These are phyloP conservation scores for Ustilago xerochloae DNA, from an alignment of 1,284 basidiomycete species.

Conservation along the genomic window DNA sequence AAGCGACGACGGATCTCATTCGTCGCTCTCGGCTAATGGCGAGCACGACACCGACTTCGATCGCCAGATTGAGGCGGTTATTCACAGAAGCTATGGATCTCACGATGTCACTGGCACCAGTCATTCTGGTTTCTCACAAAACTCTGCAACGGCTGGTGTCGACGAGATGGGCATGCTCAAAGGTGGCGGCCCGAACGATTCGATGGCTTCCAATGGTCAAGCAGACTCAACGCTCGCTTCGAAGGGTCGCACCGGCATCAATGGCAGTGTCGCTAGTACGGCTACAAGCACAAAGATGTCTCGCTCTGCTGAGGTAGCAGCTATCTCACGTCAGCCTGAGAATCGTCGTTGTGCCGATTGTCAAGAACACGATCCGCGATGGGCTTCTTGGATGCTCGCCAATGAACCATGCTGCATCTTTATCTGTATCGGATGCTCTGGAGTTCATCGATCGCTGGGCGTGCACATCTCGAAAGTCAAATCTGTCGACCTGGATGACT, in stretches of 20 bases:
- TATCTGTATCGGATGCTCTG: slow-evolving; percentile 72
- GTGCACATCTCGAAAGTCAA: slow-evolving; percentile 72
- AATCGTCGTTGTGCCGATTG: slow-evolving; percentile 71
- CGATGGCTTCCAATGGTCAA: neutral
- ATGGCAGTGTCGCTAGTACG: slow-evolving; percentile 13
- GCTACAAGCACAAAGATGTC: slow-evolving; percentile 32
- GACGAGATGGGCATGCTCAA: slow-evolving; percentile 37
- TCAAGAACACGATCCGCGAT: slow-evolving; percentile 68
- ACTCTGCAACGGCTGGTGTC: slow-evolving; percentile 3
- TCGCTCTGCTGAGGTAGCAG: slow-evolving; percentile 60
- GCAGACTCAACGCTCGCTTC: slow-evolving; percentile 4
- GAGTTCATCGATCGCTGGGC: slow-evolving; percentile 71
- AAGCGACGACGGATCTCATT: slow-evolving; percentile 22
- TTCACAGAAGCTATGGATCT: slow-evolving; percentile 55
- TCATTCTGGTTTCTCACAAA: slow-evolving; percentile 19
- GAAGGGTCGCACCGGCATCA: neutral
- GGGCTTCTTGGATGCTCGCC: slow-evolving; percentile 69
- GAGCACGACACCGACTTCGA: slow-evolving; percentile 55
- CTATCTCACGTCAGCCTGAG: slow-evolving; percentile 65
- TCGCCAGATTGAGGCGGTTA: slow-evolving; percentile 55
- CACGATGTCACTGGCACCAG: slow-evolving; percentile 21
- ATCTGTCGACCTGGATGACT: slow-evolving; percentile 71
- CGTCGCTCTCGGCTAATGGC: slow-evolving; percentile 9
- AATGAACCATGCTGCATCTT: slow-evolving; percentile 68
- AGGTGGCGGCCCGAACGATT: neutral